These are phyloP conservation scores for Pseudognaphalium luteoalbum DNA, from an alignment of 129 eudicot genomes.

Conservation along the genomic window DNA sequence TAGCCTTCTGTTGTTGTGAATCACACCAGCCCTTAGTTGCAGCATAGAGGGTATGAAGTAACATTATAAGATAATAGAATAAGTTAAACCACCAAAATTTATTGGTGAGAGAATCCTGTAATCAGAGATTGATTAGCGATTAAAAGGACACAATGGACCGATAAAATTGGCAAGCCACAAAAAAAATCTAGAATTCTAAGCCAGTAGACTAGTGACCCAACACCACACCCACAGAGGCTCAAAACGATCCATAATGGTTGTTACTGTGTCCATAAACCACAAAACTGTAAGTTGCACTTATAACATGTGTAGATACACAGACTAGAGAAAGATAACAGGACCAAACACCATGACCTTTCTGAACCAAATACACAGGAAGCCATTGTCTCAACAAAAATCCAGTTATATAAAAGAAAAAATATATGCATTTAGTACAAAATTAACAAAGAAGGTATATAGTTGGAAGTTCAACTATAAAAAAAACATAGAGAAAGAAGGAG, in stretches of 20 bases:
- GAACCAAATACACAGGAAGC: background rate
- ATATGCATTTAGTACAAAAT: background rate
- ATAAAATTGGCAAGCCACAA: background rate
- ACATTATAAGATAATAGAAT: conserved; percentile 8
- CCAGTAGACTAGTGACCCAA: background rate
- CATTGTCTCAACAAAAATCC: background rate
- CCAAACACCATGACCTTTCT: background rate
- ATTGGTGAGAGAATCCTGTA: conserved; percentile 82
- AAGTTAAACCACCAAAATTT: background rate
- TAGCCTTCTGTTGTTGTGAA: conserved; percentile 71
- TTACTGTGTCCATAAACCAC: background rate
- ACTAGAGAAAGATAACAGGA: background rate
- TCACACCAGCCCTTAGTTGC: conserved; percentile 81
- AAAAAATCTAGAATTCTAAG: background rate
- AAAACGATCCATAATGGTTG: background rate
- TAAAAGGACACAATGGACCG: conserved; percentile 12
- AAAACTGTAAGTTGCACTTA: background rate
- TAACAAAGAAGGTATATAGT: background rate
- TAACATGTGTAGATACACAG: conserved; percentile 4
- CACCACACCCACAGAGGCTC: background rate
- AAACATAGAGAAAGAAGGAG: background rate
- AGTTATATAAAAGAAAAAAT: too few relatives aligned
- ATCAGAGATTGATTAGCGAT: background rate
- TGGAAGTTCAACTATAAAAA: background rate
- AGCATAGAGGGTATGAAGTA: conserved; percentile 15